Evolutionary conservation across 148 eudicot species (phyloP).

Genomic region (Drosera capensis): DNA sequence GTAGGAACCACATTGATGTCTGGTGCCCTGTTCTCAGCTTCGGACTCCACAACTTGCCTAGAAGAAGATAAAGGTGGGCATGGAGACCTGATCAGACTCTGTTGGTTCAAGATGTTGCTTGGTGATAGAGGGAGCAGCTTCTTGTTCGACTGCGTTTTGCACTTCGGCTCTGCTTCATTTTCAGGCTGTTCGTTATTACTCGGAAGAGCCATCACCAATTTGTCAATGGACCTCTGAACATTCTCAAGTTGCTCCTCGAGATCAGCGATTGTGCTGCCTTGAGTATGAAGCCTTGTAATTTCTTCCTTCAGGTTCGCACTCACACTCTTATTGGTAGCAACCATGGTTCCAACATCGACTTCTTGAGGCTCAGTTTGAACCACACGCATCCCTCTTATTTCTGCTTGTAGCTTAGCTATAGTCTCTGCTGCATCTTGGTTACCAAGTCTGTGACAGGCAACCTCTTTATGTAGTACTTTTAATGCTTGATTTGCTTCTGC

Average conservation of each 20-base stretch:
- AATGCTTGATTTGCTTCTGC: conserved; percentile 90
- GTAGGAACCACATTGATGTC: conserved; percentile 15
- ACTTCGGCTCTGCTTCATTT: conserved; percentile 17
- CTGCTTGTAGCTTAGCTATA: conserved; percentile 79
- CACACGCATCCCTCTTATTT: conserved; percentile 67
- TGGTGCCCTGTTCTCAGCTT: conserved; percentile 61
- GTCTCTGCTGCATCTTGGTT: conserved; percentile 99
- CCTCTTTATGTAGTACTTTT: conserved; percentile 91
- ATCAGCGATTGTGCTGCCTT: conserved; percentile 80
- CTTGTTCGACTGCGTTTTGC: conserved; percentile 50
- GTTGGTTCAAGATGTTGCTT: conserved; percentile 43
- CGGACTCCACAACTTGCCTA: conserved; percentile 51
- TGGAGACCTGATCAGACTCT: conserved; percentile 52
- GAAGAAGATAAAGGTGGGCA: conserved; percentile 23
- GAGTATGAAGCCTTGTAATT: conserved; percentile 86
- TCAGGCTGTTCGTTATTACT: conserved; percentile 18
- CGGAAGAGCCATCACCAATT: conserved; percentile 77
- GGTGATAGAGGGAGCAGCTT: conserved; percentile 60
- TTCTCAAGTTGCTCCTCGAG: conserved; percentile 92
- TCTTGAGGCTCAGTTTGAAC: conserved; percentile 27
- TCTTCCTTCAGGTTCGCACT: conserved; percentile 92
- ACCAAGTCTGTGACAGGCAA: conserved; percentile 81
- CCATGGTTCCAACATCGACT: conserved; percentile 29
- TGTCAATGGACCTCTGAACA: conserved; percentile 84
- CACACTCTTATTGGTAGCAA: conserved; percentile 63